Evolutionary conservation across 225 moss, liverwort and hornwort species (phyloP), one percentile per base, ranked within the genome.

Genomic region (Marchantia paleacea): DNA sequence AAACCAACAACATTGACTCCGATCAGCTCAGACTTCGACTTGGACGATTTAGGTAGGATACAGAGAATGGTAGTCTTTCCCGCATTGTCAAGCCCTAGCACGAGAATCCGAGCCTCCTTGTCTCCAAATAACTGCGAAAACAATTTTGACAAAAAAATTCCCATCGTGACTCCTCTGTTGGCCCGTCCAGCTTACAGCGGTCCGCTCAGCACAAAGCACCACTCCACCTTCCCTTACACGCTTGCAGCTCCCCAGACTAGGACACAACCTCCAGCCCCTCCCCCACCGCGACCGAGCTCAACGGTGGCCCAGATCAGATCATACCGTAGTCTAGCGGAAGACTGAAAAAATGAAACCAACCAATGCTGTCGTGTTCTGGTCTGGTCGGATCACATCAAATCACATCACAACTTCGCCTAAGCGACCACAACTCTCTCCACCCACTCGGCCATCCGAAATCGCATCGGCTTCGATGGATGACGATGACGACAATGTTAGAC

Each of bases 11-110:
- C 22, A 76, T 16, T 30, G 47, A 50, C 64, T 14, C 65, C 22
- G 50, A 65, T 65, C 65, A 28, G 14, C 63, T 12, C 20, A 31
- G 3, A 4, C 20, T 14, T 31, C 76, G n/a, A 64, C 48, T 26
- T n/a, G 28, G 70, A 31, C 76, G n/a, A 64, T 57, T 26, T 31
- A 49, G 70, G 53, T 39, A 78, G 93, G 93, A 94, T 97, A 97
- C 97, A 97, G 79, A 97, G 94, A 84, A 94, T 94, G 60, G 97
- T 97, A 1, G 94, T 94, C 83, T 97, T 94, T 26, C 97, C 94
- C 20, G 97, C 97, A 81, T 97, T 94, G 80, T 97, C 94, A 55
- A 94, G 88, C 55, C 97, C 94, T 18, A 94, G 91, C 54, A 92
- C 94, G 63, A 97, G 91, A 88, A 93, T 93, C 80, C 93, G 90